Evolutionary conservation across 2,329 filamentous ascomycete genomes (phyloP).

Genomic region (Amphichorda felina): DNA sequence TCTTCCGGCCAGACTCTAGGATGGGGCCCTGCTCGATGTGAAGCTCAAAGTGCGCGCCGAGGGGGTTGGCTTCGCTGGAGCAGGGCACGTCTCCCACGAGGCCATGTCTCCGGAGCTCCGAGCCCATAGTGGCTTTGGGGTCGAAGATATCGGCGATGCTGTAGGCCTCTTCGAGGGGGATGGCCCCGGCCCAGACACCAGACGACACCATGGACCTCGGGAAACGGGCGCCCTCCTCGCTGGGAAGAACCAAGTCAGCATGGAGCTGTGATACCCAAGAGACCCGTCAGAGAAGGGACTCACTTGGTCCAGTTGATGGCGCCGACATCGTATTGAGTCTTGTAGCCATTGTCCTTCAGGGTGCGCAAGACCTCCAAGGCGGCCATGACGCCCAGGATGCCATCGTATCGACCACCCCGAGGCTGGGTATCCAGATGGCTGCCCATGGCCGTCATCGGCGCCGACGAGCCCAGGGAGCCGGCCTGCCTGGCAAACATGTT

Average conservation of each 20-base stretch:
- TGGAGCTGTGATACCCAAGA: too few relatives aligned
- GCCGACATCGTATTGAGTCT: slow-evolving; percentile 61
- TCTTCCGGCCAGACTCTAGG: slow-evolving; percentile 48
- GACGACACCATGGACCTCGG: slow-evolving; percentile 64
- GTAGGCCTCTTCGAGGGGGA: slow-evolving; percentile 49
- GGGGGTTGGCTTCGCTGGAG: slow-evolving; percentile 26
- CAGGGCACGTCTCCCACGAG: slow-evolving; percentile 44
- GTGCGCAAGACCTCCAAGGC: slow-evolving; percentile 62
- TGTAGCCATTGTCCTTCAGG: slow-evolving; percentile 52
- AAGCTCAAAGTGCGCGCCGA: slow-evolving; percentile 65
- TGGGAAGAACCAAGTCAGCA: too few relatives aligned
- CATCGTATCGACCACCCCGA: slow-evolving; percentile 59
- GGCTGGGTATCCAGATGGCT: slow-evolving; percentile 59
- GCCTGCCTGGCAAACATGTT: slow-evolving; percentile 68
- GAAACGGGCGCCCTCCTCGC: slow-evolving; percentile 73
- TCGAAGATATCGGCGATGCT: slow-evolving; percentile 12
- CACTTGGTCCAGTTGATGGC: slow-evolving; percentile 71
- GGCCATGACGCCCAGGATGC: slow-evolving; percentile 62
- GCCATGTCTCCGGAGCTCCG: slow-evolving; percentile 55
- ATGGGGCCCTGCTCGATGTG: slow-evolving; percentile 47
- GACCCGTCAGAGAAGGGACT: slow-evolving; percentile 6
- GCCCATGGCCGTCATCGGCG: slow-evolving; percentile 53
- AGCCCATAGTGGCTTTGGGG: slow-evolving; percentile 11
- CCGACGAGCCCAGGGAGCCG: slow-evolving; percentile 23
- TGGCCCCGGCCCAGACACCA: slow-evolving; percentile 64